Percentiles rank a stretch among this genome's conserved stretches.
Evolutionary conservation across 306 rosid genomes (phyloP).

Genomic region (Biancaea sappan): DNA sequence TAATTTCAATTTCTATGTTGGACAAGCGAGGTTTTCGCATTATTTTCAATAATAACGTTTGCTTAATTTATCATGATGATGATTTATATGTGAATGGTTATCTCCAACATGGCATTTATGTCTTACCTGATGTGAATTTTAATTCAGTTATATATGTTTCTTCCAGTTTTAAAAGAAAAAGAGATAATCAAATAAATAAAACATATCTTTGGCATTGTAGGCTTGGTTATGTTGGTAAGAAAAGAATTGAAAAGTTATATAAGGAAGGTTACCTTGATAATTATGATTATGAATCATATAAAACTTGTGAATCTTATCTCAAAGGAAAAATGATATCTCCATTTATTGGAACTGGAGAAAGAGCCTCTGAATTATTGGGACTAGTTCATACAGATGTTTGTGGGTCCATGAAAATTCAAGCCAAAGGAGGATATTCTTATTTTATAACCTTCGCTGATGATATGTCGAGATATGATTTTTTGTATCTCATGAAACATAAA

Average conservation of each 20-base stretch:
- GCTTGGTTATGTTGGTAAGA: not conserved
- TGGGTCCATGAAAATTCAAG: not conserved
- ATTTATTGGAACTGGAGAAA: not conserved
- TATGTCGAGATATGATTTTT: not conserved
- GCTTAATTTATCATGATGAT: not conserved
- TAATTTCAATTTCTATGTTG: no score
- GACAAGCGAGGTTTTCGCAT: not conserved
- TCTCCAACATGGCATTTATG: not conserved
- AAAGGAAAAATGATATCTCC: constrained; percentile 2
- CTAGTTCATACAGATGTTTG: not conserved
- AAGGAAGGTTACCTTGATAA: not conserved
- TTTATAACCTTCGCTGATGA: not conserved
- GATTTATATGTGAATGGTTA: not conserved
- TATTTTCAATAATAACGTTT: not conserved
- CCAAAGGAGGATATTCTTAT: not conserved
- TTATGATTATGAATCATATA: not conserved
- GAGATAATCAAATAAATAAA: not conserved
- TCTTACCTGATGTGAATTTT: not conserved
- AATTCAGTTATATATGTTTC: not conserved
- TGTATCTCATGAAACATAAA: constrained; percentile 1
- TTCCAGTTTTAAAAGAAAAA: not conserved
- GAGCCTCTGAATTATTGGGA: not conserved
- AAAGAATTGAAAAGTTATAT: not conserved
- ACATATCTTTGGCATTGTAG: not conserved
- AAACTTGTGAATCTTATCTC: not conserved